Base-by-base conservation (phyloP, 108 stramenopile species). In the Cyclostephanos invisitatus region DNA sequence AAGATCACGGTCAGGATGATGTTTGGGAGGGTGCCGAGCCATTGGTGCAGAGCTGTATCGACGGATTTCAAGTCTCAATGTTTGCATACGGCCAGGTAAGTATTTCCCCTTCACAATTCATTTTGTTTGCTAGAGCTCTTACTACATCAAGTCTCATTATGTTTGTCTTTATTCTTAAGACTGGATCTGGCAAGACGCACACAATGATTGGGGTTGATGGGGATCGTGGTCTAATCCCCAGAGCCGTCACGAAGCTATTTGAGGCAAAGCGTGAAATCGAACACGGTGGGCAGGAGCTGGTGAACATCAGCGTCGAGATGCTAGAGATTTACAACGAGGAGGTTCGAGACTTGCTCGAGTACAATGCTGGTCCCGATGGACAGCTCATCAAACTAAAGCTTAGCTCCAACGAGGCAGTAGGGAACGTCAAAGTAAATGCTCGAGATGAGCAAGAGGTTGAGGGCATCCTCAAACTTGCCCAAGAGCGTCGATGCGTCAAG, bases 301-400 rank as follows among this genome's bases (percentile, higher is more conserved):
- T 99, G 28, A 62, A 75, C 17, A 80, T 98, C 25, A 69, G 70
- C 35, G 85, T 96, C 21, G 95, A 96, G 73, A 81, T 99, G 61
- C 87, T 99, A n/a, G 98, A 99, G 73, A 91, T 99, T 8, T 98
- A 99, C 89, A 98, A 98, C 72, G 98, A 98, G 67, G 84, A 97
- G 21, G 89, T 99, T n/a, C 82, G 87, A 29, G 97, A 98, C 73
- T 66, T 99, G 42, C 72, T 97, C 5, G 79, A 77, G 15, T 32
- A 79, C 14, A 77, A 86, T 32, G 74, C 64, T 32, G 84, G 70
- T 15, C 57, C 68, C 36, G 44, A 78, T 44, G 88, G 84, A 21
- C 63, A 84, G 50, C 78, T 76, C 51, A 37, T 83, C 50, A 73
- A 85, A 38, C 50, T 93, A 51, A 83, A 86, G 47, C 69, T 93